These are phyloP conservation scores for Podaxis pistillaris DNA, from an alignment of 768 basidiomycete genomes.

Conservation along the genomic window DNA sequence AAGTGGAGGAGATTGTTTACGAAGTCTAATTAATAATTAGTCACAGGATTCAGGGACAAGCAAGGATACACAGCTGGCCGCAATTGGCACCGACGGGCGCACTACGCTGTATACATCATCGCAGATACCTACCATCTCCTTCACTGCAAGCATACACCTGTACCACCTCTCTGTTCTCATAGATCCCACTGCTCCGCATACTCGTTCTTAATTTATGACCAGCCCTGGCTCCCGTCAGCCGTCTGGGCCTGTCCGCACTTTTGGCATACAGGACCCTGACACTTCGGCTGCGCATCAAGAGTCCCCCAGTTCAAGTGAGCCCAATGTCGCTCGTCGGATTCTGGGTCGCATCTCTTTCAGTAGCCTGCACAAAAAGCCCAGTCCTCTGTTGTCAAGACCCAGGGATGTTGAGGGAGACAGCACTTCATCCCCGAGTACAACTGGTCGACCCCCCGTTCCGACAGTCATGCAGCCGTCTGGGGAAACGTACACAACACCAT, in stretches of 20 bases:
- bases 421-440: slow-evolving; percentile 25
- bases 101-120: background rate
- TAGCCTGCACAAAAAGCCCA: slow-evolving; percentile 12
- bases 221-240: slow-evolving; percentile 9
- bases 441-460: slow-evolving; percentile 70
- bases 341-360: slow-evolving; percentile 18
- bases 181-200: background rate
- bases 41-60: background rate
- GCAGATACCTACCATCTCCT: slow-evolving; percentile 5
- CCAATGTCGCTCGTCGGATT: slow-evolving; percentile 9
- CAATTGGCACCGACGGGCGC: slow-evolving; percentile 9
- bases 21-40: background rate
- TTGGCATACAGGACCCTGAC: slow-evolving; percentile 17
- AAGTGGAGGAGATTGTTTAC: background rate
- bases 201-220: slow-evolving; percentile 13
- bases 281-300: background rate
- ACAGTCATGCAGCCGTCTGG: slow-evolving; percentile 60
- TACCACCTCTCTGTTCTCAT: slow-evolving; percentile 1
- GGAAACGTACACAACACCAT: slow-evolving; percentile 74
- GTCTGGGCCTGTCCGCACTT: slow-evolving; percentile 16
- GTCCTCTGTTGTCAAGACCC: slow-evolving; percentile 7
- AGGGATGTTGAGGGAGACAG: slow-evolving; percentile 14
- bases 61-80: slow-evolving; percentile 5
- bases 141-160: background rate
- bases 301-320: slow-evolving; percentile 11